A percentile compares a stretch with the other conserved stretches of the same genome.
phyloP scores from a whole-genome alignment of 1,284 basidiomycete species.

The Ceratobasidium sp. region DNA sequence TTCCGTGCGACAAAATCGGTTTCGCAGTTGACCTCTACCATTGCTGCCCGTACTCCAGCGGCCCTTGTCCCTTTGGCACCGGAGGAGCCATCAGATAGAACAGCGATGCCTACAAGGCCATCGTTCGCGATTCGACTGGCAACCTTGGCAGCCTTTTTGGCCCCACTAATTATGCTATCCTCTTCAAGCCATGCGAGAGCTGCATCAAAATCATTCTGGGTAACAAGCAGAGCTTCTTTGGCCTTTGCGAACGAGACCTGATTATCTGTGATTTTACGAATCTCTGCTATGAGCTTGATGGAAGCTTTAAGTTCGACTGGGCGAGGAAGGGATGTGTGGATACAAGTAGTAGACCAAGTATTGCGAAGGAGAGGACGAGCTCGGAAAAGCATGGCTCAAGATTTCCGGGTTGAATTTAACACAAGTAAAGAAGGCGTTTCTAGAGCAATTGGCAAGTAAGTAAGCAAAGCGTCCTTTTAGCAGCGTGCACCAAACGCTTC shows the following conservation, averaged over 20 bases:
- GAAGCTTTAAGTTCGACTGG: conserved; percentile 61
- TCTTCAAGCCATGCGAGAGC: conserved; percentile 87
- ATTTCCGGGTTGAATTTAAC: too few relatives aligned
- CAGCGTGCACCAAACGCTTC: too few relatives aligned
- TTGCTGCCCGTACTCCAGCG: conserved; percentile 76
- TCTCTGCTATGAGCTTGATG: conserved; percentile 85
- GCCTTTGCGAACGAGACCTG: conserved; percentile 88
- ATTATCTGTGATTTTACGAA: conserved; percentile 80
- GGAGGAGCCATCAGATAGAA: conserved; percentile 73
- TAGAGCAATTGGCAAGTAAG: too few relatives aligned
- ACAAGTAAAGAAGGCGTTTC: too few relatives aligned
- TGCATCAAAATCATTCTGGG: conserved; percentile 79
- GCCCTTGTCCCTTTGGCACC: conserved; percentile 55
- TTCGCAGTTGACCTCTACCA: conserved; percentile 96
- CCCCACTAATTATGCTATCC: conserved; percentile 74
- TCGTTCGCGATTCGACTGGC: conserved; percentile 79
- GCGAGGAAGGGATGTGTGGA: conserved; percentile 37
- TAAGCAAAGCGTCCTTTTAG: too few relatives aligned
- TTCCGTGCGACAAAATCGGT: conserved; percentile 96
- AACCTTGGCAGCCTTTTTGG: conserved; percentile 88
- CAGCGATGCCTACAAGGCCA: conserved; percentile 82
- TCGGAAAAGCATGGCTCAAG: conserved; percentile 7
- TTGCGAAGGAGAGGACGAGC: conserved; percentile 1
- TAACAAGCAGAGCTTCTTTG: conserved; percentile 84
- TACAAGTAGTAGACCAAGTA: not conserved